phyloP scores from a whole-genome alignment of 2,329 filamentous ascomycete genomes.

The Calonectria fujianensis region DNA sequence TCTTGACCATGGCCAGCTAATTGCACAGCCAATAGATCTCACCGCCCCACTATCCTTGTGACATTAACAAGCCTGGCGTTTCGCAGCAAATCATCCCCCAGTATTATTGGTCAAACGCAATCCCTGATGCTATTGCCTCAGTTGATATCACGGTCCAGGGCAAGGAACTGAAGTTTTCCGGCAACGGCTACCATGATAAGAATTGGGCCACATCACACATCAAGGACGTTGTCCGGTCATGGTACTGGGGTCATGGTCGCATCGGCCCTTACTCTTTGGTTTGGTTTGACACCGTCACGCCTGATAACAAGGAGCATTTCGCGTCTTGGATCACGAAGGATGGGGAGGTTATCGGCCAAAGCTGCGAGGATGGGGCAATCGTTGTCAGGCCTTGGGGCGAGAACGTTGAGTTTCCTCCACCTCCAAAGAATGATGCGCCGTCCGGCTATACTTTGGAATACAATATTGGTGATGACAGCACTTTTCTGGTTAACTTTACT shows the following conservation, averaged over 20 bases:
- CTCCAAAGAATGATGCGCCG: background rate
- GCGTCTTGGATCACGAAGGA: background rate
- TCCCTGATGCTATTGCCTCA: background rate
- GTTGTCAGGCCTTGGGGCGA: background rate
- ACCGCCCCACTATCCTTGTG: too few species aligned
- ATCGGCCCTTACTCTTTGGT: slow-evolving; percentile 65
- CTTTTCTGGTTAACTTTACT: too few species aligned
- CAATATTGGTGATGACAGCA: too few species aligned
- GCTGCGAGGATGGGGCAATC: background rate
- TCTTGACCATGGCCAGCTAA: too few species aligned
- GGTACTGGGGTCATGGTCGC: slow-evolving; percentile 67
- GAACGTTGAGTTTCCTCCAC: slow-evolving; percentile 16
- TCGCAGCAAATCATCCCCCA: too few species aligned
- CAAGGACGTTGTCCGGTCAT: slow-evolving; percentile 55
- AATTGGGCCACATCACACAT: slow-evolving; percentile 60
- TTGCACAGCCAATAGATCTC: too few species aligned
- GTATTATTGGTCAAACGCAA: background rate
- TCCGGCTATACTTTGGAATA: too few species aligned
- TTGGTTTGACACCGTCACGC: slow-evolving; percentile 61
- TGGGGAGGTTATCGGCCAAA: background rate
- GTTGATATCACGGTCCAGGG: background rate
- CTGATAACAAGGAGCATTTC: too few species aligned
- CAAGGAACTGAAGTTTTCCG: background rate
- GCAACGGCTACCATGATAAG: slow-evolving; percentile 68
- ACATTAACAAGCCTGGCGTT: too few species aligned